Percentiles rank a stretch among this genome's conserved stretches.
These are phyloP conservation scores for Cardamine chenopodiifolia DNA, from an alignment of 345 rosid genomes.

Conservation along the genomic window DNA sequence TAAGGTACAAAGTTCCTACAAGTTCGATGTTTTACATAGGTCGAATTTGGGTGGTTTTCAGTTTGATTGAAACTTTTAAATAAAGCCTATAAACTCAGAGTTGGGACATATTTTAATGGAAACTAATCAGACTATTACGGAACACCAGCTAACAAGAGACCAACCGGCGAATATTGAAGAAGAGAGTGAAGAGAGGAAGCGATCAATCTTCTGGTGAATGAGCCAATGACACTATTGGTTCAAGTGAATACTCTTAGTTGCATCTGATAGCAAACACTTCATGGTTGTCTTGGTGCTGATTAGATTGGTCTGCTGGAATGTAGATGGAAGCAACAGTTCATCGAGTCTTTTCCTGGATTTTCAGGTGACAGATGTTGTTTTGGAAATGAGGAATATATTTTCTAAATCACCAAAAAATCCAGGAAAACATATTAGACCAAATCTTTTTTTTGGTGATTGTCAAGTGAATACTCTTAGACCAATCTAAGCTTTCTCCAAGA, in stretches of 20 bases:
- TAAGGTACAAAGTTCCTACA: background rate
- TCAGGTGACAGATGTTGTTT: slow-evolving; percentile 49
- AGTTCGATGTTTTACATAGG: background rate
- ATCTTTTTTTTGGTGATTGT: too few species aligned
- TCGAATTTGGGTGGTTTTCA: background rate
- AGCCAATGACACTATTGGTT: slow-evolving; percentile 4
- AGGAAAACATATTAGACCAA: too few species aligned
- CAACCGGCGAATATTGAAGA: slow-evolving; percentile 8
- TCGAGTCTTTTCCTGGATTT: slow-evolving; percentile 67
- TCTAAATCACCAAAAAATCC: too few species aligned
- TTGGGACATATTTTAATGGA: background rate
- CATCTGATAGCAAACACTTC: background rate
- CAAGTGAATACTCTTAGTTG: slow-evolving; percentile 12
- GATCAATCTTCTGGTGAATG: background rate
- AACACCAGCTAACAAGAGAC: slow-evolving; percentile 1
- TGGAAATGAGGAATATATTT: slow-evolving; percentile 34
- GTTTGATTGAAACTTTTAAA: background rate
- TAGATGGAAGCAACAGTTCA: slow-evolving; percentile 69
- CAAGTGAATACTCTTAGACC: too few species aligned
- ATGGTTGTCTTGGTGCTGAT: slow-evolving; percentile 67
- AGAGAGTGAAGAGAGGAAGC: background rate
- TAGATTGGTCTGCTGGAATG: slow-evolving; percentile 59
- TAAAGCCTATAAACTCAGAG: background rate
- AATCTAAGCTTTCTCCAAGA: slow-evolving; percentile 69
- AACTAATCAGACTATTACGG: slow-evolving; percentile 2